These are phyloP conservation scores for Aurantiochytrium sp. DNA, from an alignment of 108 stramenopile genomes.

Conservation along the genomic window DNA sequence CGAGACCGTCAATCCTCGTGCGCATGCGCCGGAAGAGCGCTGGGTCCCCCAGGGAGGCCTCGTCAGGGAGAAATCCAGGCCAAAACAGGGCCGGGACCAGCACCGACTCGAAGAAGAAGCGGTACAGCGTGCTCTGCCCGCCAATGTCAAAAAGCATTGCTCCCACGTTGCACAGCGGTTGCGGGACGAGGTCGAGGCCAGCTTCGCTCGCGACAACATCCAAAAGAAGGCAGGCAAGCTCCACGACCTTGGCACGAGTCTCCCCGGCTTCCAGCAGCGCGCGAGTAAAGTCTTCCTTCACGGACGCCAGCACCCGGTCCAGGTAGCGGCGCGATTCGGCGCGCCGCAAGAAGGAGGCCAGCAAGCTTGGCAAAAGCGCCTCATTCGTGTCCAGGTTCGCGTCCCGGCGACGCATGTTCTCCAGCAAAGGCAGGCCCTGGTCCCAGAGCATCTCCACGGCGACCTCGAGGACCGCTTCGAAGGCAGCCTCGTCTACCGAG, in stretches of 20 bases:
- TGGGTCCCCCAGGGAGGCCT: not conserved
- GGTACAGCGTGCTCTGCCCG: not conserved
- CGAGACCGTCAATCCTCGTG: not conserved
- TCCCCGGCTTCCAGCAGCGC: not conserved
- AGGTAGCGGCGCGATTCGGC: not conserved
- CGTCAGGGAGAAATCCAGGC: not conserved
- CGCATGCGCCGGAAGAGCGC: not conserved
- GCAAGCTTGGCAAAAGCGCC: not conserved
- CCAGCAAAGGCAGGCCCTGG: not conserved
- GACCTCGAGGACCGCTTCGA: not conserved
- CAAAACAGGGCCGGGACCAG: not conserved
- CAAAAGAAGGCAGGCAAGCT: not conserved
- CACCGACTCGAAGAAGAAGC: not conserved
- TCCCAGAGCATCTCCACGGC: conserved; percentile 19
- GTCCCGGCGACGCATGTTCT: not conserved
- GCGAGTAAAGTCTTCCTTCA: not conserved
- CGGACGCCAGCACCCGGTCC: not conserved
- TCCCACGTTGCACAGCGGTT: not conserved
- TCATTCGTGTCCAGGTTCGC: not conserved
- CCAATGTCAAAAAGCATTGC: not conserved
- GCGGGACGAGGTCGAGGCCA: conserved; percentile 11
- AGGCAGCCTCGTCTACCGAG: not conserved
- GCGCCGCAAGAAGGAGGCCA: not conserved
- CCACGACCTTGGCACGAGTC: not conserved
- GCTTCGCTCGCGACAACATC: not conserved